These are phyloP conservation scores for Phytophthora constricta DNA, from an alignment of 352 stramenopile species.

Conservation along the genomic window DNA sequence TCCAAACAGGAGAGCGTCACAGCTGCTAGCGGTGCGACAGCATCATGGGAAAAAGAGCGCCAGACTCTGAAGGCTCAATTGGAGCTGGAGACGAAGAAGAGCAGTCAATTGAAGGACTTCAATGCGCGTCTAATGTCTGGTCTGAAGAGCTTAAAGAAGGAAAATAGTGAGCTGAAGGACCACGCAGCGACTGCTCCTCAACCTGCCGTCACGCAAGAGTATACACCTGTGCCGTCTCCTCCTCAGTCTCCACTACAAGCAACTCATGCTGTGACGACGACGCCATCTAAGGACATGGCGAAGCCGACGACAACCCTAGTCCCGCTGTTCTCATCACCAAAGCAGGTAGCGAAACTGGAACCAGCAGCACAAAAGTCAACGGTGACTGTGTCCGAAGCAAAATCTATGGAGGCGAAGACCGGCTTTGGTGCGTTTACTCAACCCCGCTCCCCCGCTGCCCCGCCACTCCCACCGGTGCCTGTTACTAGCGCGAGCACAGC, in stretches of 20 bases:
- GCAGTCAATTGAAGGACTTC: constrained; percentile 74
- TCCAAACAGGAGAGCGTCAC: constrained; percentile 44
- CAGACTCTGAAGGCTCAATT: constrained; percentile 62
- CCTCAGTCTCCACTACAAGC: constrained; percentile 21
- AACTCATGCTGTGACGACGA: constrained; percentile 24
- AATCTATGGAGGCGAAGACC: constrained; percentile 17
- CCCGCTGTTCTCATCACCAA: constrained; percentile 32
- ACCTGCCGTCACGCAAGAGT: constrained; percentile 20
- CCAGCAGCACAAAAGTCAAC: constrained; percentile 14
- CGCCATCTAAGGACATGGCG: constrained; percentile 14
- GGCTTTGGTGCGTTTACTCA: constrained; percentile 9
- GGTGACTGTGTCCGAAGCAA: constrained; percentile 20
- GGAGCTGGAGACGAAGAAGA: constrained; percentile 74
- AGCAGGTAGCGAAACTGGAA: constrained; percentile 20
- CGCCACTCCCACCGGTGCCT: constrained; percentile 18
- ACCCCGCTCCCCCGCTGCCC: constrained; percentile 9
- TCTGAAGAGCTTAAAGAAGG: constrained; percentile 76
- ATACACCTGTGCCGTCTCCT: constrained; percentile 28
- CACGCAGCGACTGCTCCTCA: constrained; percentile 35
- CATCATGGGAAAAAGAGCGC: constrained; percentile 64
- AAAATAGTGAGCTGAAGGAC: constrained; percentile 77
- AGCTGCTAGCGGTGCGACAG: constrained; percentile 38
- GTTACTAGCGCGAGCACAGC: constrained; percentile 27
- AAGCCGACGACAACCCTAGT: constrained; percentile 22
- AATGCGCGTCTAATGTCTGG: constrained; percentile 73